Evolutionary conservation across 1,139 yeast genomes (phyloP).

Genomic region (Lodderomyces pseudojiufengensis): DNA sequence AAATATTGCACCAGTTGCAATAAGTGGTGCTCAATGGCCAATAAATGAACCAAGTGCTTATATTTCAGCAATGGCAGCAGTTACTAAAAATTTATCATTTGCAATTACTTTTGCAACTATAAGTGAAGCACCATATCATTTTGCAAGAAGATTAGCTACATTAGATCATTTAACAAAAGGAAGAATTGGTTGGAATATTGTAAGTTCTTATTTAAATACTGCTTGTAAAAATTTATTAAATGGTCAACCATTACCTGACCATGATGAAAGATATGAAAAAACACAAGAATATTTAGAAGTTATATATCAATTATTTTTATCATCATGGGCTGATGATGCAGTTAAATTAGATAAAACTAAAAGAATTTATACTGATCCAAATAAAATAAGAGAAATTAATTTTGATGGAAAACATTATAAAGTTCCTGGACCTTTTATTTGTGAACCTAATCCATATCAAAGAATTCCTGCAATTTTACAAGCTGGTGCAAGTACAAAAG

Average conservation of each 20-base stretch:
- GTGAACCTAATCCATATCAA: constrained; percentile 38
- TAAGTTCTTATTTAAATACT: constrained; percentile 38
- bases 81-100: constrained; percentile 35
- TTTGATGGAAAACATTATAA: constrained; percentile 34
- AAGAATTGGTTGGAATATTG: constrained; percentile 45
- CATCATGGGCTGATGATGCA: constrained; percentile 47
- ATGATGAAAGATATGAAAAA: constrained; percentile 37
- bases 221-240: constrained; percentile 38
- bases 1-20: constrained; percentile 32
- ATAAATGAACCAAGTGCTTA: constrained; percentile 40
- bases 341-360: constrained; percentile 22
- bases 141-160: constrained; percentile 41
- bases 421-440: constrained; percentile 44
- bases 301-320: constrained; percentile 34
- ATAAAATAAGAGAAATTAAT: constrained; percentile 19
- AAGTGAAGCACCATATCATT: constrained; percentile 43
- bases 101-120: constrained; percentile 43
- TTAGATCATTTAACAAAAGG: constrained; percentile 42
- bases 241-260: constrained; percentile 33
- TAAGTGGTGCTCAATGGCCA: constrained; percentile 41
- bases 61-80: constrained; percentile 39
- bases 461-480: constrained; percentile 43
- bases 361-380: constrained; percentile 25
- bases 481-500: constrained; percentile 44
- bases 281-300: constrained; percentile 43